Evolutionary conservation across 768 basidiomycete genomes (phyloP), one percentile per base, ranked within the genome.

Genomic region (Agaricus sinodeliciosus): DNA sequence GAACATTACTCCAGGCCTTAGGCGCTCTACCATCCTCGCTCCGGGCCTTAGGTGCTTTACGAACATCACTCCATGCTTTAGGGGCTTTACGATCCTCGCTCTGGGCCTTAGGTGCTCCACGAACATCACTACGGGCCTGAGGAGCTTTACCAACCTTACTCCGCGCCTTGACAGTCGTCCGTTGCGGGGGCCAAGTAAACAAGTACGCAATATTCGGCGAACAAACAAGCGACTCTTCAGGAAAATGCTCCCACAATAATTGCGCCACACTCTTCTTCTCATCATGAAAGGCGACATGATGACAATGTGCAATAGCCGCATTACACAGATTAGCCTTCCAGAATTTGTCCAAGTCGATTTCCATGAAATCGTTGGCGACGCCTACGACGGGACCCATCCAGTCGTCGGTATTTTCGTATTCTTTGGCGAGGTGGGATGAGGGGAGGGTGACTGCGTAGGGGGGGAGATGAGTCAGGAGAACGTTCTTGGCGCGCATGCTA

Each of bases 381-480:
- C 81, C 87, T 6, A 94, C 62, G 5, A 75, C 66, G 0, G 82
- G 80, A 15, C 60, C 18, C 36, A 50, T 37, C 12, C 50, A 36
- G 42, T 46, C 55, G 43, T 50, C 45, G 45, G 39, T 58, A 37
- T 40, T 52, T 44, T 40, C 63, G 31, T 49, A 56, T 39, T 15
- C 1, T n/a, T 39, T 6, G 12, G 37, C 37, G 37, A 39, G 9
- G 9, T 39, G 16, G 37, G 15, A 2, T 13, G 37, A 12, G 2
- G 37, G 37, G 3, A 26, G 93, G 84, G 35, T 31, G 7, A 31
- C 31, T 11, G 31, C 31, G 7, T 7, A 7, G 11, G 90, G 88
- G 9, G 94, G 96, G 69, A 97, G 96, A 65, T 97, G 94, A 0
- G 93, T 98, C 19, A 98, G 78, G n/a, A 97, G 78, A 39, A 90